These are phyloP conservation scores for Leishmania tarentolae DNA, from an alignment of 208 protist genomes.

Conservation along the genomic window DNA sequence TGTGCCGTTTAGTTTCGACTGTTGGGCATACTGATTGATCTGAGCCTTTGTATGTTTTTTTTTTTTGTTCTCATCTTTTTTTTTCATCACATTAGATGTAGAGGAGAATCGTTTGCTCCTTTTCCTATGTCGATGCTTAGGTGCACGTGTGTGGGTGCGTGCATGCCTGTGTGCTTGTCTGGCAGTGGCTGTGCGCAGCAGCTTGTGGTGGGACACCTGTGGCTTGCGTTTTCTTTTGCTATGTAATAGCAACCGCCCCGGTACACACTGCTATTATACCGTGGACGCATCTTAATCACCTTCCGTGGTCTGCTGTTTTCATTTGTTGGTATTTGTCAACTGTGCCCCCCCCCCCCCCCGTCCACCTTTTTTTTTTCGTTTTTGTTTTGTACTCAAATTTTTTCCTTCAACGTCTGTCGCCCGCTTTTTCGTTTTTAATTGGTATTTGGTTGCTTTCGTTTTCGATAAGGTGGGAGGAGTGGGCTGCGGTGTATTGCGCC, in stretches of 20 bases:
- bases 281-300: background rate
- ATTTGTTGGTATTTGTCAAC: background rate
- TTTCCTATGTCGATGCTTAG: background rate
- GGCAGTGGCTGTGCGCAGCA: background rate
- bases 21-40: background rate
- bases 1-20: background rate
- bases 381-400: background rate
- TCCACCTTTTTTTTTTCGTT: background rate
- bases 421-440: constrained; percentile 3
- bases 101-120: background rate
- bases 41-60: background rate
- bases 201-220: background rate
- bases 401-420: background rate
- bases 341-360: no score
- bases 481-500: background rate
- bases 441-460: background rate
- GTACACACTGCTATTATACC: background rate
- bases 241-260: background rate
- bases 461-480: background rate
- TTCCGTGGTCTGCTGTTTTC: constrained; percentile 22
- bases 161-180: background rate
- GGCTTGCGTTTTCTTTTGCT: background rate
- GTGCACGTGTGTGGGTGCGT: constrained; percentile 1
- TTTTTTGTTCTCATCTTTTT: background rate
- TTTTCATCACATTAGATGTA: background rate